phyloP scores from a whole-genome alignment of 257 asterid species.

The Cordia subcordata region DNA sequence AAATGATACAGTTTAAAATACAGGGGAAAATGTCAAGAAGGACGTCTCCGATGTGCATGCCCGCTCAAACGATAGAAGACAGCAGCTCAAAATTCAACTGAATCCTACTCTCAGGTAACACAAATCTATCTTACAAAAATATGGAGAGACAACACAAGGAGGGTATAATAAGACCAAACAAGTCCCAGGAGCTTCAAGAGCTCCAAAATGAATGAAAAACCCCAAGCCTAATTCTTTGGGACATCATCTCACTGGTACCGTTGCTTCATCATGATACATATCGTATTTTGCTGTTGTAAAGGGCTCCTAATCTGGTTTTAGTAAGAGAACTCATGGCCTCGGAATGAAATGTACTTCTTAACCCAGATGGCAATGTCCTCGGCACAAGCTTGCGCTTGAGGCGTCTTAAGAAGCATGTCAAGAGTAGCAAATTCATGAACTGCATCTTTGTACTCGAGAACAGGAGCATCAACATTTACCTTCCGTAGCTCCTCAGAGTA shows the following conservation, averaged over 20 bases:
- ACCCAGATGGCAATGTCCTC: slow-evolving; percentile 94
- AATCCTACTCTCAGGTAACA: slow-evolving; percentile 22
- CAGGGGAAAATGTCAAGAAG: background rate
- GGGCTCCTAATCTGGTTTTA: slow-evolving; percentile 12
- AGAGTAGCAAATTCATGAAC: slow-evolving; percentile 91
- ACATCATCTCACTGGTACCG: too few relatives aligned
- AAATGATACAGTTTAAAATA: background rate
- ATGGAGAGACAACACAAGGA: slow-evolving; percentile 16
- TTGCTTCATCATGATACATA: too few relatives aligned
- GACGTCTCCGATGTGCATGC: background rate
- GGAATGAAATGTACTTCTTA: slow-evolving; percentile 74
- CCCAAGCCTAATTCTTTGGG: too few relatives aligned
- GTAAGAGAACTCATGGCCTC: slow-evolving; percentile 89
- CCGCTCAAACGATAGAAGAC: slow-evolving; percentile 13
- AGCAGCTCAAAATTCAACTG: slow-evolving; percentile 17
- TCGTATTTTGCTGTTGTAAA: slow-evolving; percentile 3
- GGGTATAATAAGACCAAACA: background rate
- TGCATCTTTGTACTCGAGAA: slow-evolving; percentile 80
- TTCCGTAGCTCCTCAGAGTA: slow-evolving; percentile 91
- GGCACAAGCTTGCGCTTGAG: slow-evolving; percentile 84
- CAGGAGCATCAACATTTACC: slow-evolving; percentile 86
- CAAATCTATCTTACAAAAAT: slow-evolving; percentile 40
- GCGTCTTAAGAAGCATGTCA: slow-evolving; percentile 78
- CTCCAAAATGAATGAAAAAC: background rate
- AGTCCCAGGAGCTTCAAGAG: slow-evolving; percentile 8